A percentile compares a stretch with the other conserved stretches of the same genome.
phyloP scores from a whole-genome alignment of 192 early-diverging fungal species.

The Thamnidium elegans region DNA sequence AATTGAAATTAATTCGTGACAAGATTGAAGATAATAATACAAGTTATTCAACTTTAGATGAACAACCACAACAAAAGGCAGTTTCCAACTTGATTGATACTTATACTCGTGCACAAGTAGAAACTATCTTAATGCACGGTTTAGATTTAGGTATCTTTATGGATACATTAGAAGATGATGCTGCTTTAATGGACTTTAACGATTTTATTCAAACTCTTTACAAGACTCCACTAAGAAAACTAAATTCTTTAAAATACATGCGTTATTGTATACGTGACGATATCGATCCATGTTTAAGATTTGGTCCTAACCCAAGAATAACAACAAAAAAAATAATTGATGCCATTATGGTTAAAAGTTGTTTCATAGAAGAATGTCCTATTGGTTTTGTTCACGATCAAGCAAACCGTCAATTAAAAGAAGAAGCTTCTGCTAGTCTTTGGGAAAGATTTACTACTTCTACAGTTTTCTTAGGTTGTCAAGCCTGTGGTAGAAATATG shows the following conservation, averaged over 20 bases:
- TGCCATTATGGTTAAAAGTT: conserved; percentile 78
- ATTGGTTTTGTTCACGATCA: conserved; percentile 43
- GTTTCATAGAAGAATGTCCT: conserved; percentile 82
- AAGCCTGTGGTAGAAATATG: conserved; percentile 43
- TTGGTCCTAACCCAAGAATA: conserved; percentile 84
- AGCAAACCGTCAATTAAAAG: conserved; percentile 36
- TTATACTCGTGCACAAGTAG: conserved; percentile 38
- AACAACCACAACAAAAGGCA: conserved; percentile 25
- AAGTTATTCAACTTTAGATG: conserved; percentile 34
- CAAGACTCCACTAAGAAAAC: conserved; percentile 62
- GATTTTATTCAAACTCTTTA: conserved; percentile 75
- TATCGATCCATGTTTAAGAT: conserved; percentile 89
- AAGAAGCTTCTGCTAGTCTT: conserved; percentile 40
- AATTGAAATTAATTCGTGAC: conserved; percentile 76
- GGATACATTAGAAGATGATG: conserved; percentile 56
- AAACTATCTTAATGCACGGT: neutral
- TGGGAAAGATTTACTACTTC: conserved; percentile 46
- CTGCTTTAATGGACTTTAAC: conserved; percentile 77
- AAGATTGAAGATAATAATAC: conserved; percentile 50
- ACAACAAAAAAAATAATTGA: conserved; percentile 85
- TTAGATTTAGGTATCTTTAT: conserved; percentile 35
- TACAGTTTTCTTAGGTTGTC: conserved; percentile 40
- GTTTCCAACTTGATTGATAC: conserved; percentile 24
- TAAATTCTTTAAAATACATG: conserved; percentile 79
- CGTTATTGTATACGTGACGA: conserved; percentile 85